Conservation (phyloP, 2,329 filamentous ascomycete species). For the Fusarium sp. region DNA sequence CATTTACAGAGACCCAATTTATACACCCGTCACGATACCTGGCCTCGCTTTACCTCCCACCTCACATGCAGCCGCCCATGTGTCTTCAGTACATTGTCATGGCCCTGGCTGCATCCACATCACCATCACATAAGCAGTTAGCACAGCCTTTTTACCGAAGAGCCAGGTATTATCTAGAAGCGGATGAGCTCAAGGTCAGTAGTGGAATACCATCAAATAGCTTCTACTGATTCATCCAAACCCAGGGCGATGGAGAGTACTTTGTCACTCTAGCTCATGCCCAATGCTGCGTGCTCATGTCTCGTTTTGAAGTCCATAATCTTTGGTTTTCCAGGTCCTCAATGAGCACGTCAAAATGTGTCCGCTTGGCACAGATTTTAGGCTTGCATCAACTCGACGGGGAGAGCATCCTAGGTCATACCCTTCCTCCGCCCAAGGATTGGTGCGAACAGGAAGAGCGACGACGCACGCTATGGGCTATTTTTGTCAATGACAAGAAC, state of each 20-base stretch:
- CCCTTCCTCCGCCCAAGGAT: conserved; percentile 79
- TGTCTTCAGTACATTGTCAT: conserved; percentile 47
- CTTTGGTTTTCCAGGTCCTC: conserved; percentile 88
- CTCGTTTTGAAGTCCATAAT: conserved; percentile 83
- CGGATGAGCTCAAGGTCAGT: conserved; percentile 45
- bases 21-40: conserved; percentile 44
- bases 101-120: conserved; percentile 36
- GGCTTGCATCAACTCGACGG: conserved; percentile 83
- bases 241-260: conserved; percentile 44
- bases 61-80: conserved; percentile 48
- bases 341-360: conserved; percentile 80
- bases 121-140: conserved; percentile 23
- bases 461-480: conserved; percentile 85
- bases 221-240: not conserved
- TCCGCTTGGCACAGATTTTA: conserved; percentile 83
- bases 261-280: conserved; percentile 75
- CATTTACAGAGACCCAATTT: conserved; percentile 32
- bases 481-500: conserved; percentile 85
- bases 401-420: conserved; percentile 77
- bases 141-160: conserved; percentile 42
- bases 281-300: conserved; percentile 82
- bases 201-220: accelerated
- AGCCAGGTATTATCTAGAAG: conserved; percentile 43
- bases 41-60: conserved; percentile 42
- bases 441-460: conserved; percentile 84